Evolutionary conservation across 1,284 basidiomycete species (phyloP), one percentile per base, ranked within the genome.

Genomic region (Puccinia novopanici): DNA sequence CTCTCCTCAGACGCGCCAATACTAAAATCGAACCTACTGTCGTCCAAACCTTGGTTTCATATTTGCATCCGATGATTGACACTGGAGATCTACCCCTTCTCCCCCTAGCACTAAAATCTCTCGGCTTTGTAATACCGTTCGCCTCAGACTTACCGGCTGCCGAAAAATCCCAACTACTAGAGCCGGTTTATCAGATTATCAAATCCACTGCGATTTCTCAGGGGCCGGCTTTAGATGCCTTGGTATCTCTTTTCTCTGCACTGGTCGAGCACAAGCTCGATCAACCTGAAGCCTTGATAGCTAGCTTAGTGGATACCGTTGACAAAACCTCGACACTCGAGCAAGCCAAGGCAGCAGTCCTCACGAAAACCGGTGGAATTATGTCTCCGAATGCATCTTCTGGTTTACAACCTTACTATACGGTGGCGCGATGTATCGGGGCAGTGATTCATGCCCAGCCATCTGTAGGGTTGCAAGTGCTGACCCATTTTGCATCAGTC

Each of bases 361-460:
- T 72, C 24, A 63, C 30, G 13, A 72, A 59, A 73, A 73, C 67
- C 55, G 55, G 55, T 27, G 70, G 70, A 10, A 45, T 65, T 27
- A 37, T 75, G 57, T 75, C 73, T 8, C 59, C 73, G 22, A 78
- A 61, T 50, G 40, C 65, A 17, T 30, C 78, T 3, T 72, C 78
- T 34, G 86, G 86, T 9, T 85, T 86, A 0, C 84, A 84, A 12
- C 86, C 88, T 0, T 87, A 86, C 48, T 84, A 86, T 2, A 95
- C 94, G 82, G 91, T 93, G 3, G 92, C 93, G 40, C 91, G 91
- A 83, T 93, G 92, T 83, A 88, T 98, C 30, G 93, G 93, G 0
- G 70, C 78, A 19, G 59, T 80, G n/a, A 45, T 80, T 50, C 55
- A 59, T 61, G 70, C 30, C n/a, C n/a, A 65, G 37, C 81, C 63